A percentile compares a stretch with the other conserved stretches of the same genome.
phyloP scores from a whole-genome alignment of 2,329 filamentous ascomycete species.

The Paecilomyces fulvus region DNA sequence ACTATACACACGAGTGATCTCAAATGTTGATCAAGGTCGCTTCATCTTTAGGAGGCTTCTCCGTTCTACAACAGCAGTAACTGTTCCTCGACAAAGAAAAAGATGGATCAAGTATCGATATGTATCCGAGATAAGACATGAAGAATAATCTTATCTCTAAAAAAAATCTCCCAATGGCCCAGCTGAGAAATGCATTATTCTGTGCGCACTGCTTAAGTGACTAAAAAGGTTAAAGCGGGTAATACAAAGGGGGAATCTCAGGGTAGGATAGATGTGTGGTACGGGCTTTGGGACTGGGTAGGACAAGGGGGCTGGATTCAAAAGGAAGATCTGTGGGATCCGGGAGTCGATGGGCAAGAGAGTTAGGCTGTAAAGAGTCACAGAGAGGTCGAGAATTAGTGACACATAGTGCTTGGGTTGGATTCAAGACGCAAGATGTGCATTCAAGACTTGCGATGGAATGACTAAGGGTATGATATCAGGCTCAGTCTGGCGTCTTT shows the following conservation, averaged over 20 bases:
- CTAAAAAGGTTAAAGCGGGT: neutral
- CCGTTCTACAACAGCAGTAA: neutral
- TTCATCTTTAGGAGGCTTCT: neutral
- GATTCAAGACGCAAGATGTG: neutral
- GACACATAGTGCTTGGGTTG: neutral
- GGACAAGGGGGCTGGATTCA: neutral
- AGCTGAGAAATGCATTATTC: neutral
- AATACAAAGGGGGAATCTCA: slow-evolving; percentile 2
- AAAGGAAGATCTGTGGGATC: neutral
- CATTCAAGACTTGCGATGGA: neutral
- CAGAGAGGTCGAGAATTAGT: neutral
- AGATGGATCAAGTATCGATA: neutral
- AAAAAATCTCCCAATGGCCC: neutral
- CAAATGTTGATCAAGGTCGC: neutral
- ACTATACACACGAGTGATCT: no score
- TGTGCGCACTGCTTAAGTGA: neutral
- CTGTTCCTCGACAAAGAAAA: neutral
- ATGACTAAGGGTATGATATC: neutral
- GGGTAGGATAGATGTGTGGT: neutral
- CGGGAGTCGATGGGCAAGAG: neutral
- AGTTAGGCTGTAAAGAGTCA: neutral
- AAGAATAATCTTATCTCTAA: neutral
- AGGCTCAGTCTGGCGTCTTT: slow-evolving; percentile 1
- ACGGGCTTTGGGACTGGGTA: neutral
- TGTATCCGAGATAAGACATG: neutral